phyloP scores from a whole-genome alignment of 441 rosid genomes.

The Manihot esculenta region DNA sequence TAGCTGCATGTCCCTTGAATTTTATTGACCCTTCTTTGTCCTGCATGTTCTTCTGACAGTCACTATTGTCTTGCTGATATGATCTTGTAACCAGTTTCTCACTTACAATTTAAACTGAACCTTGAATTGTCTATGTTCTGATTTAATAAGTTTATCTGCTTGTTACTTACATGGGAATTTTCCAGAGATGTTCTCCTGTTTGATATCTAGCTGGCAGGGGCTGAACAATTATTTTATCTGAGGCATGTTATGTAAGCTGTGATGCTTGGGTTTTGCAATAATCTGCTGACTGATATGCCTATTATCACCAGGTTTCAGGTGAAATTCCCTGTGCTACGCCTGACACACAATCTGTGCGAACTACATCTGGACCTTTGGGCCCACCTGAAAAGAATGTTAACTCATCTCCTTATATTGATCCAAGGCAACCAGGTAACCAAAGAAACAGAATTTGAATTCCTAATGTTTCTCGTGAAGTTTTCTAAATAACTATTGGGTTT shows the following conservation, averaged over 20 bases:
- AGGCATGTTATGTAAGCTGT: neutral
- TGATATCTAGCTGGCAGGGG: neutral
- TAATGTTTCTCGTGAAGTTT: slow-evolving; percentile 11
- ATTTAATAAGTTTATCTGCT: too few species aligned
- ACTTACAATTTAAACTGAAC: neutral
- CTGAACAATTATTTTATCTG: neutral
- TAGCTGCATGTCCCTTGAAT: neutral
- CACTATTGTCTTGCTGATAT: neutral
- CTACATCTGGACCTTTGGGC: slow-evolving; percentile 97
- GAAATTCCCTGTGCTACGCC: slow-evolving; percentile 83
- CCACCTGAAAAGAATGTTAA: slow-evolving; percentile 70
- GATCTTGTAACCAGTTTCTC: neutral
- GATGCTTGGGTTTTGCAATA: slow-evolving; percentile 9
- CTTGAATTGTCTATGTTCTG: neutral
- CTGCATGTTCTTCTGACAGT: neutral
- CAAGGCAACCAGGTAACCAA: slow-evolving; percentile 85
- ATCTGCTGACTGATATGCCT: slow-evolving; percentile 11
- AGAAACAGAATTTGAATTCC: slow-evolving; percentile 13
- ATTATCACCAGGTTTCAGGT: slow-evolving; percentile 69
- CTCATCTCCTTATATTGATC: slow-evolving; percentile 85
- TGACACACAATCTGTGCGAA: slow-evolving; percentile 84
- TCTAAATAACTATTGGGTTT: slow-evolving; percentile 6
- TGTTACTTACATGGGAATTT: slow-evolving; percentile 9
- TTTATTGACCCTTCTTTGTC: neutral
- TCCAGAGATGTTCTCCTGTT: neutral